These are phyloP conservation scores for Lunularia cruciata DNA, from an alignment of 225 moss, liverwort and hornwort species.

Conservation along the genomic window DNA sequence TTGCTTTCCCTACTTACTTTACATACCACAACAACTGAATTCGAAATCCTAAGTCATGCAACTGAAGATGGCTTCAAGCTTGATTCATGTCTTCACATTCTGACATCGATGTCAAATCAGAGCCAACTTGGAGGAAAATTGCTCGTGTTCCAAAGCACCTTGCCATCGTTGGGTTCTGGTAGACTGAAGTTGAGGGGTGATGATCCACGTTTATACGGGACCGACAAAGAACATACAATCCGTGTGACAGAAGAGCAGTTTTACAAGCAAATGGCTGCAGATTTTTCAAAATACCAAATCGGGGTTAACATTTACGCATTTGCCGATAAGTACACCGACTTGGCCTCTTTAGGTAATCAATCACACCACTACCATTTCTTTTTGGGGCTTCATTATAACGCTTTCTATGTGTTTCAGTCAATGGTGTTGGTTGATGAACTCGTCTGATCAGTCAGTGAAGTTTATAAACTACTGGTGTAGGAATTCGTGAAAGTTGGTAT, in stretches of 20 bases:
- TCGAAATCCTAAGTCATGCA: too few species aligned
- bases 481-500: not conserved
- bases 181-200: conserved; percentile 92
- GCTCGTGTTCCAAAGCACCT: conserved; percentile 83
- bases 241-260: conserved; percentile 88
- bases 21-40: too few species aligned
- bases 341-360: conserved; percentile 79
- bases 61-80: too few species aligned
- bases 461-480: not conserved
- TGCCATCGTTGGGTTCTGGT: conserved; percentile 91
- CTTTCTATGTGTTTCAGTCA: too few species aligned
- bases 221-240: conserved; percentile 75
- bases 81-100: not conserved
- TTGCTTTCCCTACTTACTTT: too few species aligned
- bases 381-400: too few species aligned
- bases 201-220: conserved; percentile 84
- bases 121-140: conserved; percentile 97
- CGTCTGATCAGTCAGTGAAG: too few species aligned
- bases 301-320: conserved; percentile 89
- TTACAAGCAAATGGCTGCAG: conserved; percentile 93
- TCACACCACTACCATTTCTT: not conserved
- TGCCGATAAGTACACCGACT: conserved; percentile 79
- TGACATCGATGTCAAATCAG: conserved; percentile 46
- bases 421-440: not conserved
- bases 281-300: conserved; percentile 97